These are phyloP conservation scores for Pseudoperonospora humuli DNA, from an alignment of 352 stramenopile genomes.

Conservation along the genomic window DNA sequence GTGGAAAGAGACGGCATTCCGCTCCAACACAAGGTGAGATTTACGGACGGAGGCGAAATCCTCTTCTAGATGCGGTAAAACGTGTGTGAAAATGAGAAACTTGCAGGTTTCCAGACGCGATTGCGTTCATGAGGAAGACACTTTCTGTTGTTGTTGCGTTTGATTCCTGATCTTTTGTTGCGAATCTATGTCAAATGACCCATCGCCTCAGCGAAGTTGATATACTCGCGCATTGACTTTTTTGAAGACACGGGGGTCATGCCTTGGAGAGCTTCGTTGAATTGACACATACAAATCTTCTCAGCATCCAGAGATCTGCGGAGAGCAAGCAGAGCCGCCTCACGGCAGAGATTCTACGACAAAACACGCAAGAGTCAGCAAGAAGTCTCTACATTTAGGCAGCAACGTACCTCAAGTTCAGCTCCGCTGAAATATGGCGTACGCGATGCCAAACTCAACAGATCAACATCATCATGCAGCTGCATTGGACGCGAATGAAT, in stretches of 20 bases:
- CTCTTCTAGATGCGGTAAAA: constrained; percentile 33
- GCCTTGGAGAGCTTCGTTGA: constrained; percentile 37
- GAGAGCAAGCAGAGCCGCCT: constrained; percentile 66
- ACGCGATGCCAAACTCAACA: constrained; percentile 38
- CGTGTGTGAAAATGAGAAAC: no score
- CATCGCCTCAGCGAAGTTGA: constrained; percentile 55
- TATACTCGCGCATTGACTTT: constrained; percentile 46
- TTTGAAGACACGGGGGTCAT: constrained; percentile 52
- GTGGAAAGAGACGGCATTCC: constrained; percentile 52
- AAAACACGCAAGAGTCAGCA: constrained; percentile 10
- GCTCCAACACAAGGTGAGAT: constrained; percentile 66
- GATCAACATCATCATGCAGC: constrained; percentile 54
- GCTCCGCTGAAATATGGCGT: constrained; percentile 76
- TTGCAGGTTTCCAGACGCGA: no score
- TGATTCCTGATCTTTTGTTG: neutral
- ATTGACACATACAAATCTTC: constrained; percentile 50
- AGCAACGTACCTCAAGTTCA: constrained; percentile 70
- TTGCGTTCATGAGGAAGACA: no score
- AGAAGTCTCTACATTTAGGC: neutral
- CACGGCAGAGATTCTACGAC: constrained; percentile 75
- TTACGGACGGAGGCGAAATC: constrained; percentile 69
- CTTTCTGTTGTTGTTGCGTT: no score
- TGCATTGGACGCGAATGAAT: constrained; percentile 69
- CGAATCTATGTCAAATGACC: constrained; percentile 32
- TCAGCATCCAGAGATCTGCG: constrained; percentile 56